These are phyloP conservation scores for Saccharomycopsis hybrid DNA, from an alignment of 1,139 yeast genomes.

Conservation along the genomic window DNA sequence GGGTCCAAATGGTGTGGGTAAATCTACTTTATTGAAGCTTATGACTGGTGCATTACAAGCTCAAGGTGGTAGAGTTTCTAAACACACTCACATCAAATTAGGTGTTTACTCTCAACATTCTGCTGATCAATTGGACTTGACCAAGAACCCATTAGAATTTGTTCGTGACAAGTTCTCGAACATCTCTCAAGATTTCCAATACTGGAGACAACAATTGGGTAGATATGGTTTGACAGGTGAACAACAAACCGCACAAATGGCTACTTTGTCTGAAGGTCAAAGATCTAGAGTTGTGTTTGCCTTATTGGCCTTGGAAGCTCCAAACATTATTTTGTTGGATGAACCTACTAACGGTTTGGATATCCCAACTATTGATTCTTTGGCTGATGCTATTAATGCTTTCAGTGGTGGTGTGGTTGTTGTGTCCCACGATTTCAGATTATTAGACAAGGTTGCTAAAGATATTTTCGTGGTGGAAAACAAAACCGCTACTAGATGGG, in stretches of 20 bases:
- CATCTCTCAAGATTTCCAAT: slow-evolving; percentile 95
- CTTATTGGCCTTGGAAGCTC: slow-evolving; percentile 86
- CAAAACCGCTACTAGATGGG: slow-evolving; percentile 95
- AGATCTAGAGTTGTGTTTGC: slow-evolving; percentile 99
- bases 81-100: slow-evolving; percentile 94
- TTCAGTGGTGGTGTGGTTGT: slow-evolving; percentile 98
- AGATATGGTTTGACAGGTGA: slow-evolving; percentile 98
- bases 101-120: slow-evolving; percentile 99
- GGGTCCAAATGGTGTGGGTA: slow-evolving; percentile 99
- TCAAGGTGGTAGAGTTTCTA: slow-evolving; percentile 90
- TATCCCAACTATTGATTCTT: slow-evolving; percentile 94
- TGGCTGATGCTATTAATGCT: slow-evolving; percentile 90
- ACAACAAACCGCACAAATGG: slow-evolving; percentile 98
- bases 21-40: slow-evolving; percentile 88
- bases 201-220: slow-evolving; percentile 98
- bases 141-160: slow-evolving; percentile 91
- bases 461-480: slow-evolving; percentile 94
- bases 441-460: slow-evolving; percentile 94
- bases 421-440: slow-evolving; percentile 98
- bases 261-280: slow-evolving; percentile 97
- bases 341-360: slow-evolving; percentile 99
- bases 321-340: slow-evolving; percentile 90
- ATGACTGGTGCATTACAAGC: slow-evolving; percentile 94
- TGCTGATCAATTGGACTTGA: slow-evolving; percentile 93
- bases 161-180: slow-evolving; percentile 88